These are phyloP conservation scores for Phascolomyces articulosus DNA, from an alignment of 371 early-diverging fungal species.

Conservation along the genomic window DNA sequence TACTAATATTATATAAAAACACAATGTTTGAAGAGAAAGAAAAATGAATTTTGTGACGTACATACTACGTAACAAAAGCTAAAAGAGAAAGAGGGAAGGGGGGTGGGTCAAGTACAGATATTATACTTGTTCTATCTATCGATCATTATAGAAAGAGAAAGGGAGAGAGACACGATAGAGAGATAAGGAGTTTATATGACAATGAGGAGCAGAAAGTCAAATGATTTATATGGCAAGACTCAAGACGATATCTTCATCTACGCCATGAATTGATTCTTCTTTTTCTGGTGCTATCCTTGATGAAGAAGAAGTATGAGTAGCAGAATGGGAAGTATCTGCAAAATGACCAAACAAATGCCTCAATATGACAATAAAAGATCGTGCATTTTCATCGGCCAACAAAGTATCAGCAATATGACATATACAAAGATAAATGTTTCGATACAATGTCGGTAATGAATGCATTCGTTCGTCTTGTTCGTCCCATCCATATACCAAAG, in stretches of 20 bases:
- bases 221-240: constrained; percentile 6
- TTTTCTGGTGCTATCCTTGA: background rate
- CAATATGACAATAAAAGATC: constrained; percentile 10
- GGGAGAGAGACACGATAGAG: background rate
- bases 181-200: background rate
- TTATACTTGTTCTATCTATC: no score
- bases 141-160: no score
- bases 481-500: constrained; percentile 11
- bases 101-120: no score
- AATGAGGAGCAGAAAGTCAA: background rate
- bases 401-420: constrained; percentile 10
- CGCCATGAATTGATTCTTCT: no score
- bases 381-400: background rate
- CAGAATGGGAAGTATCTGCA: background rate
- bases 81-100: no score
- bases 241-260: background rate
- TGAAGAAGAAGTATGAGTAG: background rate
- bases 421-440: background rate
- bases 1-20: no score
- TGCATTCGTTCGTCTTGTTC: background rate
- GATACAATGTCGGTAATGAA: background rate
- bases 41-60: no score
- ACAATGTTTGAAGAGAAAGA: no score
- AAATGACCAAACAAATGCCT: constrained; percentile 9
- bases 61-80: no score